Base-by-base conservation (phyloP, 176 grass and related monocot species). In the Phoenix roebelenii region DNA sequence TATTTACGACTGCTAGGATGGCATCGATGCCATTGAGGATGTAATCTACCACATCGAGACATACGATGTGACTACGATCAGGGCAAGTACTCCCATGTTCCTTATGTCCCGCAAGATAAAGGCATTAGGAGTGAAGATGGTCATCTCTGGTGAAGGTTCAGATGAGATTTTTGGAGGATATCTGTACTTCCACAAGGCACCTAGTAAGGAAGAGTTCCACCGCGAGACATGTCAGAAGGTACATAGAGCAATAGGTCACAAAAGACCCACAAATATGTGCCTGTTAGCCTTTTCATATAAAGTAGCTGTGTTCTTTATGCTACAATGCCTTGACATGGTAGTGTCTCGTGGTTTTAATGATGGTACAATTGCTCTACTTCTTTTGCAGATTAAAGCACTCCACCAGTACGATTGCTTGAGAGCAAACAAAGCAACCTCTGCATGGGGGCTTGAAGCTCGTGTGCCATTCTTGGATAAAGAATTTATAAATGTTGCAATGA, bases 31-130 rank as follows among this genome's bases (percentile, higher is more conserved):
- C 26, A 98, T 98, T 30, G 94, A 98, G 71, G 88, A 98, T 60
- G 94, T 89, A 15, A 93, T 98, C 82, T 75, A 89, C 4, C 94
- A 98, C 73, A 82, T 89, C 55, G 88, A 98, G 60, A 89, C 88
- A 0, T 98, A 89, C 24, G 94, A 98, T 58, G 88, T 98, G 50
- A 98, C 94, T 3, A 93, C 94, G 25, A 93, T 98, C 22, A 77
- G 94, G 5, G 94, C 94, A 2, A 98, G 94, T 79, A 98, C 94
- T 23, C 94, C 94, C 15, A 98, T 98, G 94, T 98, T 93, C 72
- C 87, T 98, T 0, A 98, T 98, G 94, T 83, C 88, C 3, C 87
- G 94, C n/a, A 98, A 98, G 70, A 93, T 98, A 69, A 98, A 98
- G 77, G 74, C 87, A 22, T 82, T 98, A 5, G 94, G 88, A 4